Evolutionary conservation across 768 basidiomycete species (phyloP).

Genomic region (Lentinula raphanica): DNA sequence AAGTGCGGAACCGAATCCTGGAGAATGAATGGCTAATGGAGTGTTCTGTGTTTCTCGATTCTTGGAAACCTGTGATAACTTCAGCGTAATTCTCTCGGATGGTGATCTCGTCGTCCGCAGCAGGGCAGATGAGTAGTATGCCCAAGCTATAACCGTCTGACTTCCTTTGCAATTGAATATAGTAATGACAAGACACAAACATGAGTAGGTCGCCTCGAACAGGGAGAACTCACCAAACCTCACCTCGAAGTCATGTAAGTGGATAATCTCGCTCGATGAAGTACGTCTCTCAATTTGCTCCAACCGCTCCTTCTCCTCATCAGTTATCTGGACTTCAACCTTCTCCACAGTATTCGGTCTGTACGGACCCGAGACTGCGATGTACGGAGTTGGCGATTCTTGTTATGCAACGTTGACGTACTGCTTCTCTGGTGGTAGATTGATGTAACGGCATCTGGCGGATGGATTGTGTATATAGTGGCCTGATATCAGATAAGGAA

Average conservation of each 20-base stretch:
- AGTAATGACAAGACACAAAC: background rate
- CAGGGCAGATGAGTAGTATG: conserved; percentile 94
- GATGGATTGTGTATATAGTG: conserved; percentile 68
- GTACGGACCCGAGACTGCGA: conserved; percentile 63
- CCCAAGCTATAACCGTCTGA: conserved; percentile 87
- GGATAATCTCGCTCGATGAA: conserved; percentile 72
- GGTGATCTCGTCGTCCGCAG: conserved; percentile 94
- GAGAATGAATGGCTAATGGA: background rate
- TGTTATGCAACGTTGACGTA: conserved; percentile 23
- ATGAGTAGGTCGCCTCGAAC: background rate
- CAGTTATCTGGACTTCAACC: conserved; percentile 57
- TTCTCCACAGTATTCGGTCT: conserved; percentile 62
- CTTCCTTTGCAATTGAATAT: conserved; percentile 76
- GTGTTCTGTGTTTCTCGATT: background rate
- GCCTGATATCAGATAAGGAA: background rate
- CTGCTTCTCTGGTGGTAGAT: conserved; percentile 85
- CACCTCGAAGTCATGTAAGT: conserved; percentile 93
- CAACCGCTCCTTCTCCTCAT: conserved; percentile 67
- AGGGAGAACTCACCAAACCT: conserved; percentile 11
- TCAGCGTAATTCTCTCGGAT: conserved; percentile 83
- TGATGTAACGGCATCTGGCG: conserved; percentile 72
- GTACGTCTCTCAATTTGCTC: conserved; percentile 60
- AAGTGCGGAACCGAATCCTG: conserved; percentile 88
- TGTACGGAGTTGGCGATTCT: background rate
- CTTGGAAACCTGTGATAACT: conserved; percentile 74